Base-by-base conservation (phyloP, 1,139 yeast species). In the Scheffersomyces cryptocercus region DNA sequence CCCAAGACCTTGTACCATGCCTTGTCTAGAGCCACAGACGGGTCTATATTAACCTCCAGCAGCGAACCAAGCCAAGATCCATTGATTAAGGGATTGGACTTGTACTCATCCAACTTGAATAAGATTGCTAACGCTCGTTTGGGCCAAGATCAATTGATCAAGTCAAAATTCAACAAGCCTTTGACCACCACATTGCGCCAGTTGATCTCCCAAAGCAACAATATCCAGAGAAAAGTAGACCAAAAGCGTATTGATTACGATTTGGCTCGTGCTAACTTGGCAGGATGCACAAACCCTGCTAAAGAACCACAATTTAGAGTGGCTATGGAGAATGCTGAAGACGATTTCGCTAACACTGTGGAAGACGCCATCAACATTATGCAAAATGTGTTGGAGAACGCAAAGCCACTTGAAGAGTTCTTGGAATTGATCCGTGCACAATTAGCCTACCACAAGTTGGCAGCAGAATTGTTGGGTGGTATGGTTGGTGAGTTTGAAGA, bases 1-100 rank as follows among this genome's bases (percentile, higher is more conserved):
- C 96, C 95, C 53, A 87, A 87, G 75, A 88, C 96, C 10, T 73
- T 88, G 59, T 84, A 85, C 67, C 95, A 87, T 61, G 96, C 96
- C 4, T 73, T 88, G 50, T 80, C 90, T 38, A 79, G 95, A 46
- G 95, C 93, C 32, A 79, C 96, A 10, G 76, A 74, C 61, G 86
- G 65, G 51, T 77, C 64, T 56, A 65, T 76, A 36, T 67, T 77
- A 49, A 67, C 76, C 1, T 66, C 81, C 37, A 71, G 76, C 40
- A 74, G 81, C 16, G 72, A 74, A 11, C 65, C 53, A 73, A 52
- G 70, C 69, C 54, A 75, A 70, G 62, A 73, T 50, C 73, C 76
- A 3, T 65, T 74, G 49, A 61, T 72, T 34, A 69, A 70, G 50
- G 75, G 70, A 0, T 69, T 74, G 55, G 76, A 71, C 48, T 58